These are phyloP conservation scores for Pythium aristosporum DNA, from an alignment of 352 stramenopile species.

Conservation along the genomic window DNA sequence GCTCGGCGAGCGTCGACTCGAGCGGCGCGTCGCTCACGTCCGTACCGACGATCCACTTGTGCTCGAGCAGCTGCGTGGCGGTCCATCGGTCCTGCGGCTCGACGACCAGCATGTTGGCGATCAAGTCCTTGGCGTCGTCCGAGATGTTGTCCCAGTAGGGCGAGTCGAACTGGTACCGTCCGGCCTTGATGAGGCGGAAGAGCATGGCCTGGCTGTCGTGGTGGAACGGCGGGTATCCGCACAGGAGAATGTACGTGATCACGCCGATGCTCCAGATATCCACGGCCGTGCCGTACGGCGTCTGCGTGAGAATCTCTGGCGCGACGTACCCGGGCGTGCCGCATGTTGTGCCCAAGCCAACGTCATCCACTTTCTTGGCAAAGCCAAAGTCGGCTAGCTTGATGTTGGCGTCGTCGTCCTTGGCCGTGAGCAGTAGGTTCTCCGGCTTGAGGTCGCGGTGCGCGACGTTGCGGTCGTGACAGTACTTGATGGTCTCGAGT, in stretches of 20 bases:
- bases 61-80: slow-evolving; percentile 61
- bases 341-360: slow-evolving; percentile 58
- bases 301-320: slow-evolving; percentile 73
- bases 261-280: slow-evolving; percentile 91
- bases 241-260: slow-evolving; percentile 87
- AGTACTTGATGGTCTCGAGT: slow-evolving; percentile 81
- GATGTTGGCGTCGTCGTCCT: slow-evolving; percentile 76
- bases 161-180: slow-evolving; percentile 92
- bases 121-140: slow-evolving; percentile 93
- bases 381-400: slow-evolving; percentile 86
- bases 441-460: slow-evolving; percentile 97
- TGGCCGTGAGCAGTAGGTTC: slow-evolving; percentile 90
- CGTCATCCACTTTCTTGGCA: slow-evolving; percentile 68
- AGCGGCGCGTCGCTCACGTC: slow-evolving; percentile 73
- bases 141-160: slow-evolving; percentile 95
- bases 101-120: slow-evolving; percentile 90
- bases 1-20: slow-evolving; percentile 82
- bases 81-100: slow-evolving; percentile 81
- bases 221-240: slow-evolving; percentile 85
- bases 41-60: slow-evolving; percentile 89
- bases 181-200: slow-evolving; percentile 75
- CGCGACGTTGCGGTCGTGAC: slow-evolving; percentile 85
- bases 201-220: slow-evolving; percentile 90
- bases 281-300: slow-evolving; percentile 73
- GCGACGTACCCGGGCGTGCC: slow-evolving; percentile 79